phyloP scores from a whole-genome alignment of 2,329 filamentous ascomycete genomes.

The Cladobotryum protrusum region DNA sequence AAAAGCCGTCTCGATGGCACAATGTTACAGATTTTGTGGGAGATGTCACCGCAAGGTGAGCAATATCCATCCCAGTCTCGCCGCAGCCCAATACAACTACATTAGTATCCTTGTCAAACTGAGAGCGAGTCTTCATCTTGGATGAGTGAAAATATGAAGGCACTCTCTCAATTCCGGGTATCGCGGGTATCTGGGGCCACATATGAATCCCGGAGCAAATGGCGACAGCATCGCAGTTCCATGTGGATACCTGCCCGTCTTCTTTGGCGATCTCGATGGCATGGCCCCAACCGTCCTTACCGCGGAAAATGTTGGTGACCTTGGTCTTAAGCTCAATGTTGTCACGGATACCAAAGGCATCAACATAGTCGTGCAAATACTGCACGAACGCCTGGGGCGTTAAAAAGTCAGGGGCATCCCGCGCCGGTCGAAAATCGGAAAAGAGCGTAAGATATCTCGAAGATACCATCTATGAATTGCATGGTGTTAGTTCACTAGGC shows the following conservation, averaged over 20 bases:
- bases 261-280: constrained; percentile 11
- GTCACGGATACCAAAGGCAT: constrained; percentile 30
- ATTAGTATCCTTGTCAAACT: constrained; percentile 34
- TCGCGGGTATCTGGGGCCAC: constrained; percentile 31
- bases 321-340: constrained; percentile 30
- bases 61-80: constrained; percentile 41
- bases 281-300: constrained; percentile 6
- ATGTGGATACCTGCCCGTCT: constrained; percentile 11
- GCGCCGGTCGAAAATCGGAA: constrained; percentile 40
- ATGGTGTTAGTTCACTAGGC: not conserved
- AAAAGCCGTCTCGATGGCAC: constrained; percentile 41
- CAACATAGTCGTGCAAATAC: constrained; percentile 38
- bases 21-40: constrained; percentile 36
- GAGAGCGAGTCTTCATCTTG: constrained; percentile 32
- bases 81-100: constrained; percentile 39
- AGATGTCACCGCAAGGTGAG: constrained; percentile 38
- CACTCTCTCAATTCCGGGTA: constrained; percentile 33
- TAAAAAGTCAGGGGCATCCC: constrained; percentile 39
- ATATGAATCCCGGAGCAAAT: constrained; percentile 41
- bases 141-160: constrained; percentile 37
- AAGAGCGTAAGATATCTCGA: constrained; percentile 46
- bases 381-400: constrained; percentile 32
- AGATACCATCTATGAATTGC: constrained; percentile 33
- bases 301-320: constrained; percentile 24
- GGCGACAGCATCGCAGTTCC: constrained; percentile 40